Base-by-base conservation (phyloP, 1,284 basidiomycete species). In the Tylopilus orsonianus region DNA sequence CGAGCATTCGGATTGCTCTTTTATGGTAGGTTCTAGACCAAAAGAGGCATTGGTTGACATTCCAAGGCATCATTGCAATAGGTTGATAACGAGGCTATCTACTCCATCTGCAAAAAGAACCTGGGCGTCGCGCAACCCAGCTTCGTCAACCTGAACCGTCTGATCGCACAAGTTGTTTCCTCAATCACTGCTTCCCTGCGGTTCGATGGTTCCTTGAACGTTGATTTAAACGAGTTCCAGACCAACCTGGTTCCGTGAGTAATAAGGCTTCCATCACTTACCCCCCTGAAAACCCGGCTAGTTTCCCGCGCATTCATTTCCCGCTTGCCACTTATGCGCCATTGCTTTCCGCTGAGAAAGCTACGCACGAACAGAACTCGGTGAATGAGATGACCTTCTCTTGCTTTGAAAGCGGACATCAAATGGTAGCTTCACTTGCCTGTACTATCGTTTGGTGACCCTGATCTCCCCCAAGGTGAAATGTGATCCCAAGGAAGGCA, bases 1-100 rank as follows among this genome's bases (percentile, higher is more conserved):
- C 50, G 97, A 99, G 75, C 95, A 98, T 75, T 97, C 93, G 12
- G 96, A 99, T 76, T 99, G 96, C 74, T 98, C 96, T 46, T 97
- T 97, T 81, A 96, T 97, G 93, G 94, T 81, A 60, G 45, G 66
- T 55, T 20, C 41, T 41, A 34, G 30, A 26, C 8, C 13, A 22
- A 45, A 26, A 20, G 14, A 12, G 23, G 5, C 10, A 20, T 45
- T 0, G 2, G 36, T 49, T 16, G 18, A 16, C 36, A 36, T 36
- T 49, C 41, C 48, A 32, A 60, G 30, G 2, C 32, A 27, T 34
- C 23, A 37, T 45, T 27, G 26, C 30, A 40, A 23, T 29, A 90
- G 88, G 88, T 97, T 58, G 94, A 97, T 70, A 97, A 97, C 69
- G 91, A 95, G 69, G 93, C 93, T 50, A 99, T 99, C 70, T 99